A percentile compares a stretch with the other conserved stretches of the same genome.
Evolutionary conservation across 78 protist genomes (phyloP).

Genomic region (Dictyostelium intermedium): DNA sequence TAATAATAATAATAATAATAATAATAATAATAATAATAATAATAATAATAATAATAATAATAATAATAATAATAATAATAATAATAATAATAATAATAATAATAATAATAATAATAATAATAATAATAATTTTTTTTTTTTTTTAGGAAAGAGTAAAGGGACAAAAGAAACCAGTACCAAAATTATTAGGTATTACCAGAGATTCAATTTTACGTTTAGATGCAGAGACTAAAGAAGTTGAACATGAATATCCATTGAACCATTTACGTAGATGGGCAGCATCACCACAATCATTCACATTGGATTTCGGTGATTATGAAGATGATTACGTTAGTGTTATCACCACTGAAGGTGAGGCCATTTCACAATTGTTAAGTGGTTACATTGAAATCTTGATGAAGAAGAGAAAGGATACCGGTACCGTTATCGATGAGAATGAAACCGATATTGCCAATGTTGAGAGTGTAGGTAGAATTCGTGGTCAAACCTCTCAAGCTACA

Average conservation of each 20-base stretch:
- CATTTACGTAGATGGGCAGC: constrained; percentile 93
- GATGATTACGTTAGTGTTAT: constrained; percentile 79
- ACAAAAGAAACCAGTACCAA: constrained; percentile 77
- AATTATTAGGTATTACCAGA: constrained; percentile 89
- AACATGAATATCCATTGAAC: constrained; percentile 81
- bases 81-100: no score
- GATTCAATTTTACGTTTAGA: constrained; percentile 84
- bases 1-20: no score
- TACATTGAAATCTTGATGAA: constrained; percentile 92
- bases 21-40: no score
- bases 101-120: no score
- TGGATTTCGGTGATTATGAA: constrained; percentile 92
- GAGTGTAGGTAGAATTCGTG: constrained; percentile 71
- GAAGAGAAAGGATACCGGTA: constrained; percentile 78
- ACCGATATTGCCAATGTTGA: constrained; percentile 77
- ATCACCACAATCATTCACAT: constrained; percentile 84
- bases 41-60: no score
- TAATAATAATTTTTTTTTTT: background rate
- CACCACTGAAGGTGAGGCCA: constrained; percentile 90
- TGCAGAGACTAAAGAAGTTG: constrained; percentile 87
- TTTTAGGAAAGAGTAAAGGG: constrained; percentile 65
- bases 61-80: no score
- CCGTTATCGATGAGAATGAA: constrained; percentile 76
- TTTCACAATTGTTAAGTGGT: constrained; percentile 86
- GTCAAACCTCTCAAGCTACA: constrained; percentile 67